Base-by-base conservation (phyloP, 2,329 filamentous ascomycete genomes). In the Aspergillus novofumigatus region DNA sequence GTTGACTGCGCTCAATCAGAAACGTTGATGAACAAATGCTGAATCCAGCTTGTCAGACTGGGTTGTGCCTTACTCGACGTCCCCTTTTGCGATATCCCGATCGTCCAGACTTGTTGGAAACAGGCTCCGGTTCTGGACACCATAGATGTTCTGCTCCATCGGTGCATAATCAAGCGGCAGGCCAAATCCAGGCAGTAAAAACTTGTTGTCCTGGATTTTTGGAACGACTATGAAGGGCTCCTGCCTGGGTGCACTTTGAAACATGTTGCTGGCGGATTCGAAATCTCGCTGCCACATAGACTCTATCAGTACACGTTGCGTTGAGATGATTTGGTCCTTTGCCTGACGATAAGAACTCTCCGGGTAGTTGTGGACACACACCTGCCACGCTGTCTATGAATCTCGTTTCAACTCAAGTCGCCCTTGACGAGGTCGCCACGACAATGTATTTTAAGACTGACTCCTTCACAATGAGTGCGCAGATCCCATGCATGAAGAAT, bases 21-120 rank as follows among this genome's bases (percentile, higher is more conserved):
- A 49, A 25, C 23, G 3, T 11, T 20, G 17, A 7, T 3, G n/a
- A 17, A 17, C 2, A 17, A n/a, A 7, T 38, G 32, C 21, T 21
- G 23, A 14, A 47, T 8, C 21, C 6, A 47, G 23, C 44, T 23
- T 26, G 44, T 25, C 21, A 14, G 32, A 17, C 32, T 7, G 20
- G 44, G 14, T 2, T 23, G 20, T 26, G 44, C 44, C 66, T 35
- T 62, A 71, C 68, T 69, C 66, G 11, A 65, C 63, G 54, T 66
- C 69, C 54, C 68, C 67, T 26, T 56, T 56, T 25, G 67, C 59
- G 23, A 71, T 69, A 45, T 69, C 65, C 45, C 69, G 64, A 52
- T 72, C 68, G 49, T 72, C 67, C 17, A 74, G 56, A 8, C 66
- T 68, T 41, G 69, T 66, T 14, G 71, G 72, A 53, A 73, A 74